Percentiles rank a stretch among this genome's conserved stretches.
Evolutionary conservation across 768 basidiomycete genomes (phyloP).

Genomic region (Panellus pusillus): DNA sequence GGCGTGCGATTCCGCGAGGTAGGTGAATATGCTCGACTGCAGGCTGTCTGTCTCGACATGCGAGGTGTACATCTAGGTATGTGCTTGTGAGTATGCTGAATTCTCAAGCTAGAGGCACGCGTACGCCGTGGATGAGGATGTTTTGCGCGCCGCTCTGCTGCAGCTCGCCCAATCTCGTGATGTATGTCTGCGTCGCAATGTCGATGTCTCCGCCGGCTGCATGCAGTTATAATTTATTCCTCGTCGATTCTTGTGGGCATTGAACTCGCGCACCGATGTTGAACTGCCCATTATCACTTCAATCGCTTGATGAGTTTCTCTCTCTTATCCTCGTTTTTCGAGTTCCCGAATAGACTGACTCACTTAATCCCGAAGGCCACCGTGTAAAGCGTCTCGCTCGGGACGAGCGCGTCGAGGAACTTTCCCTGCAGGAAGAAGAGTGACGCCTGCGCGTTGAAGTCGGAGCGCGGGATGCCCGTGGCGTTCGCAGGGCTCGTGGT

Average conservation of each 20-base stretch:
- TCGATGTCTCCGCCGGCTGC: constrained; percentile 28
- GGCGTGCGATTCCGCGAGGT: constrained; percentile 25
- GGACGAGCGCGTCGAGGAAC: constrained; percentile 29
- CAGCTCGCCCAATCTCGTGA: constrained; percentile 28
- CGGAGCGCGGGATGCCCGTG: constrained; percentile 27
- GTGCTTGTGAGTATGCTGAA: neutral
- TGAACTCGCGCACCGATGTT: constrained; percentile 19
- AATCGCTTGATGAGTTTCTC: neutral
- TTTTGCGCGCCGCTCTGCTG: constrained; percentile 32
- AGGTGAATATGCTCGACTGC: constrained; percentile 28
- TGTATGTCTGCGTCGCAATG: constrained; percentile 25
- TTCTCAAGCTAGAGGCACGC: neutral
- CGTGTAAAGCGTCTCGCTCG: constrained; percentile 30
- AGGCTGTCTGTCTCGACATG: constrained; percentile 29
- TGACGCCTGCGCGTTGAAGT: constrained; percentile 29
- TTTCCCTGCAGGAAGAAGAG: constrained; percentile 31
- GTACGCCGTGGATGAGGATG: constrained; percentile 32
- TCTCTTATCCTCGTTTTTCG: neutral
- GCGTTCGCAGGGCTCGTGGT: constrained; percentile 29
- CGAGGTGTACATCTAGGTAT: constrained; percentile 30
- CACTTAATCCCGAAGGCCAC: constrained; percentile 35
- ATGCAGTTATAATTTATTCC: neutral
- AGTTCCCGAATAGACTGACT: neutral
- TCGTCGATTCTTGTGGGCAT: neutral
- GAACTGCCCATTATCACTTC: constrained; percentile 30